These are phyloP conservation scores for Russula compacta DNA, from an alignment of 768 basidiomycete species.

Conservation along the genomic window DNA sequence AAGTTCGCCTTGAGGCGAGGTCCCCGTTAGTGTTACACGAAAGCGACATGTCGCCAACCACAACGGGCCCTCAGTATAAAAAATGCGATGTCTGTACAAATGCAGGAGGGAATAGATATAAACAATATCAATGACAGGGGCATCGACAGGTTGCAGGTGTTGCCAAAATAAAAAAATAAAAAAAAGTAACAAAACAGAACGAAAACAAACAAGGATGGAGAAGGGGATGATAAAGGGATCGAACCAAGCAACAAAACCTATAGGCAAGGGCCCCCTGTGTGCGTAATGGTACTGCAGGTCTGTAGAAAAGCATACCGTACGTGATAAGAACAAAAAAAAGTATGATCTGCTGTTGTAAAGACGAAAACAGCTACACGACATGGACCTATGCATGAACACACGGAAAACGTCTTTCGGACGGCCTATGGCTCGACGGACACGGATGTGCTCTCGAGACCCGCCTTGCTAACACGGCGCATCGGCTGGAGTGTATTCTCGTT, in stretches of 20 bases:
- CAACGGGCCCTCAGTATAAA: neutral
- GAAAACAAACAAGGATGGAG: neutral
- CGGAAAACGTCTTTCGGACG: neutral
- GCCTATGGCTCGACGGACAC: neutral
- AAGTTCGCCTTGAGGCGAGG: too few relatives aligned
- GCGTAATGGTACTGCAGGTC: neutral
- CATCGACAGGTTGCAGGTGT: neutral
- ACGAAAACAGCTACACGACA: neutral
- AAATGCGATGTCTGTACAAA: slow-evolving; percentile 12
- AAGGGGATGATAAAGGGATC: neutral
- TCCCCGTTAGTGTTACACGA: too few relatives aligned
- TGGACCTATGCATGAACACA: neutral
- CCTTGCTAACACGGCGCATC: slow-evolving; percentile 84
- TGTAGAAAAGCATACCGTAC: neutral
- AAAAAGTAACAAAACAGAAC: neutral
- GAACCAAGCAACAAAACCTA: neutral
- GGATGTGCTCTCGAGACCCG: slow-evolving; percentile 66
- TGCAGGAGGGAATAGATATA: slow-evolving; percentile 8
- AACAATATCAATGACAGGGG: slow-evolving; percentile 2
- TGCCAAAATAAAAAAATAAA: neutral
- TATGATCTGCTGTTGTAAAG: neutral
- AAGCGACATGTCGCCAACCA: neutral
- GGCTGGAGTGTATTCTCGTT: slow-evolving; percentile 85
- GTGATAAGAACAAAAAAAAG: neutral
- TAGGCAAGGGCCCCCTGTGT: slow-evolving; percentile 1